phyloP scores from a whole-genome alignment of 768 basidiomycete species.

The Amyloporia xantha region DNA sequence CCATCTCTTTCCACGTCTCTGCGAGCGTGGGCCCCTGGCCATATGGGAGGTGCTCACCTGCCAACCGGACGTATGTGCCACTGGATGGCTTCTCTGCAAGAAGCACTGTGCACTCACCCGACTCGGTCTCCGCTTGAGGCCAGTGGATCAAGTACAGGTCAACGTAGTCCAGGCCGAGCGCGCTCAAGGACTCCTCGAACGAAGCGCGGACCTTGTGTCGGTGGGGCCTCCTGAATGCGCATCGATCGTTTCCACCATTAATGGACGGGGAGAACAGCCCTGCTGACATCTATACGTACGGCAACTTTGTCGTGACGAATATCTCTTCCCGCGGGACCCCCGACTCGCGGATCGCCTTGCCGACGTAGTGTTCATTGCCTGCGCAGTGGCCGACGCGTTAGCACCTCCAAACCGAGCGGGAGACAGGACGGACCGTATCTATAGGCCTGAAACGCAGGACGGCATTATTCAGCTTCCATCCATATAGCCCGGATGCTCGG shows the following conservation, averaged over 20 bases:
- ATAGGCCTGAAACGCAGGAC: neutral
- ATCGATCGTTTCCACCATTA: too few species aligned
- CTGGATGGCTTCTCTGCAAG: too few species aligned
- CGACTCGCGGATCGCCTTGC: constrained; percentile 52
- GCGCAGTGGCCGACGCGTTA: neutral
- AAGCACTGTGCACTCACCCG: constrained; percentile 23
- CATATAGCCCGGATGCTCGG: too few species aligned
- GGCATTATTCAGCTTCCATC: too few species aligned
- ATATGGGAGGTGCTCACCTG: constrained; percentile 18
- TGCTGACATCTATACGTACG: constrained; percentile 12
- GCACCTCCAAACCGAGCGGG: neutral
- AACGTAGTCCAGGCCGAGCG: constrained; percentile 26
- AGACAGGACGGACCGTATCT: constrained; percentile 4
- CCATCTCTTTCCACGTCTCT: constrained; percentile 45
- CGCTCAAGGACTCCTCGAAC: constrained; percentile 33
- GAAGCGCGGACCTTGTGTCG: constrained; percentile 29
- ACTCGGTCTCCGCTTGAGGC: constrained; percentile 34
- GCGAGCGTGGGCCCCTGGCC: constrained; percentile 23
- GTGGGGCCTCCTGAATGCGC: constrained; percentile 19
- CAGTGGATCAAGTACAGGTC: constrained; percentile 45
- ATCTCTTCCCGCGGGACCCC: constrained; percentile 40
- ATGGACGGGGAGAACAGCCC: too few species aligned
- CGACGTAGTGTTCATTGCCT: constrained; percentile 73
- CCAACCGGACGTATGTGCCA: too few species aligned
- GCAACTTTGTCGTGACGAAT: constrained; percentile 18